These are phyloP conservation scores for Cubamyces lactineus DNA, from an alignment of 768 basidiomycete species.

Conservation along the genomic window DNA sequence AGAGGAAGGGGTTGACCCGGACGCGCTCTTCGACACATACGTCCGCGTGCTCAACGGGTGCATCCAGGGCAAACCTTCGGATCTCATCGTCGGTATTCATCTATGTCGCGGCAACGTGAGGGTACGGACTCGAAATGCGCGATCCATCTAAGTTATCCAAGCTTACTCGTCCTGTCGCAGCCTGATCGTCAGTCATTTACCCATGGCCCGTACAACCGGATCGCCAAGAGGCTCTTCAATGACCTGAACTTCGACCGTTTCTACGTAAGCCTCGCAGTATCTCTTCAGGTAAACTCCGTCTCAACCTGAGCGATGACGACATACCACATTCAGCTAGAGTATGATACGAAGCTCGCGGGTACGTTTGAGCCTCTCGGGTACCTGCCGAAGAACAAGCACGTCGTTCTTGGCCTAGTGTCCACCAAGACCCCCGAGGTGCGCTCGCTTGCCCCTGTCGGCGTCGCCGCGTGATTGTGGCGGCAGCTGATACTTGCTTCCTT, in stretches of 20 bases:
- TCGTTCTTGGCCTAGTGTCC: constrained; percentile 47
- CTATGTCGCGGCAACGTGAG: constrained; percentile 53
- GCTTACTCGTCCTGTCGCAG: constrained; percentile 35
- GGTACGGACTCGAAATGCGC: constrained; percentile 14
- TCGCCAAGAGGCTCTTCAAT: constrained; percentile 56
- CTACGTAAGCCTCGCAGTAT: constrained; percentile 33
- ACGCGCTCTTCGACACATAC: constrained; percentile 65
- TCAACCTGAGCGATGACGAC: neutral
- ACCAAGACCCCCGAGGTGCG: constrained; percentile 42
- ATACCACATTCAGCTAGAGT: constrained; percentile 47
- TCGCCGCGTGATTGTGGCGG: neutral
- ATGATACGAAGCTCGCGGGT: constrained; percentile 64
- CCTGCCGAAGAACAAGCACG: constrained; percentile 46
- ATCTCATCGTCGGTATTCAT: constrained; percentile 58
- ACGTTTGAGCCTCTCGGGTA: constrained; percentile 54
- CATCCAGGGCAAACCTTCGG: constrained; percentile 51
- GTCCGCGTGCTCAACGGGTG: constrained; percentile 63
- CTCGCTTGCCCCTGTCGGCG: neutral
- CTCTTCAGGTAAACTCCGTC: no score
- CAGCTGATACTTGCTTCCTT: neutral
- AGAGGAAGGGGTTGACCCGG: constrained; percentile 59
- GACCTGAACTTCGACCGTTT: constrained; percentile 55
- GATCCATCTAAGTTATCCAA: neutral
- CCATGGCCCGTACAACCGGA: constrained; percentile 59
- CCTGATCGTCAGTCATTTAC: constrained; percentile 51